Evolutionary conservation across 2,329 filamentous ascomycete species (phyloP).

Genomic region (Orbilia blumenaviensis): DNA sequence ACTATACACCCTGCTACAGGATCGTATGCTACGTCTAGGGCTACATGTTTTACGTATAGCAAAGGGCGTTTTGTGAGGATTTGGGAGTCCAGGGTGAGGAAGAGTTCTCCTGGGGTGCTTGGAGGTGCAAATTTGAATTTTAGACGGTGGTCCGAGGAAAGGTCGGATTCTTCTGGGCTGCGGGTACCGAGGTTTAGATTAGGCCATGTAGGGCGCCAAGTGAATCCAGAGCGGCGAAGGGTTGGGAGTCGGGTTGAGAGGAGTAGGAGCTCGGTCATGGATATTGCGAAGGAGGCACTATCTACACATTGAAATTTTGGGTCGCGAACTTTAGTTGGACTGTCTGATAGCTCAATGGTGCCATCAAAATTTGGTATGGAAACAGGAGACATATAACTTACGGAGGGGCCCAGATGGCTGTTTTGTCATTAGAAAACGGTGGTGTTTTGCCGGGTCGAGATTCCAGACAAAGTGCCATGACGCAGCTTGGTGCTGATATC

Average conservation of each 20-base stretch:
- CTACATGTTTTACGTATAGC: slow-evolving; percentile 42
- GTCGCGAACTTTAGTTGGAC: background rate
- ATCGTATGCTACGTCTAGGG: slow-evolving; percentile 43
- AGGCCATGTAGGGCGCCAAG: slow-evolving; percentile 47
- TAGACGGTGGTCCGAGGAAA: slow-evolving; percentile 44
- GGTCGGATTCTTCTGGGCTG: slow-evolving; percentile 16
- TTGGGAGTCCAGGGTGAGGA: slow-evolving; percentile 43
- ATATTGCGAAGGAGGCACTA: slow-evolving; percentile 52
- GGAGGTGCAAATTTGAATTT: slow-evolving; percentile 47
- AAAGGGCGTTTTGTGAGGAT: slow-evolving; percentile 41
- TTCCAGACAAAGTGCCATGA: slow-evolving; percentile 53
- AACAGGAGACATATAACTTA: background rate
- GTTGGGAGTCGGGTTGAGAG: slow-evolving; percentile 45
- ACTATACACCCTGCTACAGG: slow-evolving; percentile 22
- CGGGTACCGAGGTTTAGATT: slow-evolving; percentile 22
- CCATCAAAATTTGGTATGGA: background rate
- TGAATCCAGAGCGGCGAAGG: slow-evolving; percentile 48
- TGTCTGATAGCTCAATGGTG: background rate
- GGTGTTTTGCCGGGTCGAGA: slow-evolving; percentile 41
- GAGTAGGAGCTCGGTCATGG: slow-evolving; percentile 51
- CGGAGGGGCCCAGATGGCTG: slow-evolving; percentile 31
- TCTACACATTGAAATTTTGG: too few relatives aligned
- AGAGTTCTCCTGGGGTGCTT: slow-evolving; percentile 26
- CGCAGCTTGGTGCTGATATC: slow-evolving; percentile 46
- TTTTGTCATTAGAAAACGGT: slow-evolving; percentile 42